These are phyloP conservation scores for Fusarium scirpi DNA, from an alignment of 2,329 filamentous ascomycete species.

Conservation along the genomic window DNA sequence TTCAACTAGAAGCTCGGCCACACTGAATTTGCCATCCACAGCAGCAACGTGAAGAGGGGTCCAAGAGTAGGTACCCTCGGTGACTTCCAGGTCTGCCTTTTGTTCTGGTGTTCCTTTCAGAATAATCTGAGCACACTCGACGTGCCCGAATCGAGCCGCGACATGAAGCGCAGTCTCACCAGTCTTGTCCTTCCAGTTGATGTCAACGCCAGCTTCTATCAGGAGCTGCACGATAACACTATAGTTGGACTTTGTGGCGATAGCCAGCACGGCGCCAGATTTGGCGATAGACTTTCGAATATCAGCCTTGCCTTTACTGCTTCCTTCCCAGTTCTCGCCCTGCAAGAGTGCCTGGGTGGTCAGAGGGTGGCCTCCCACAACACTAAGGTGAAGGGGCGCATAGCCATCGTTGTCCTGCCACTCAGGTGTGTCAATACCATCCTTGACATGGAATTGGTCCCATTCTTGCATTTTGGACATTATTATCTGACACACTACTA, in stretches of 20 bases:
- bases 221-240: conserved; percentile 86
- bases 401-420: conserved; percentile 96
- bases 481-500: conserved; percentile 87
- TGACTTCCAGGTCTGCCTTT: conserved; percentile 79
- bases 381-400: conserved; percentile 90
- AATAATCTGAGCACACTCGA: conserved; percentile 81
- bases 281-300: conserved; percentile 79
- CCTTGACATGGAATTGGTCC: conserved; percentile 84
- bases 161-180: conserved; percentile 94
- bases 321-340: conserved; percentile 80
- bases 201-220: conserved; percentile 88
- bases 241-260: conserved; percentile 91
- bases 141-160: conserved; percentile 88
- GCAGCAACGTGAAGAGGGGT: conserved; percentile 94
- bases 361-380: conserved; percentile 88
- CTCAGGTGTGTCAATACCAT: conserved; percentile 85
- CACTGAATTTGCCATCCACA: conserved; percentile 83
- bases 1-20: conserved; percentile 81
- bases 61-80: conserved; percentile 90
- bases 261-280: conserved; percentile 86
- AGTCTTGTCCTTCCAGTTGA: conserved; percentile 91
- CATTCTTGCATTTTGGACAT: conserved; percentile 91
- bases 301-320: conserved; percentile 70
- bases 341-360: conserved; percentile 86
- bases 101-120: conserved; percentile 77